A percentile compares a stretch with the other conserved stretches of the same genome.
Evolutionary conservation across 192 early-diverging fungal species (phyloP).

Genomic region (Rhizophagus clarus): DNA sequence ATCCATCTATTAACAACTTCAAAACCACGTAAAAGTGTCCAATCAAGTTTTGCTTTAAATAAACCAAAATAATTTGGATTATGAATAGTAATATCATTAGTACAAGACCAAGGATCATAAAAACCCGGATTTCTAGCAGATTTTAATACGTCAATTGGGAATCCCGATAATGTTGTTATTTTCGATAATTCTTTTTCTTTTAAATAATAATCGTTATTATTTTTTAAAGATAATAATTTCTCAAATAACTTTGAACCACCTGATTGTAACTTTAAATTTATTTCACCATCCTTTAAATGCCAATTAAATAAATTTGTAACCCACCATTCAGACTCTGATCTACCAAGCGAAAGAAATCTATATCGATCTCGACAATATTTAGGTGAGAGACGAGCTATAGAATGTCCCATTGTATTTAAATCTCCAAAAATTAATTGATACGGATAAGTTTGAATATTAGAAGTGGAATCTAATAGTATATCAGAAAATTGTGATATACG

Average conservation of each 20-base stretch:
- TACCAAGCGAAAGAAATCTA: conserved; percentile 63
- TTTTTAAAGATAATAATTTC: neutral
- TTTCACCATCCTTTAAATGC: conserved; percentile 45
- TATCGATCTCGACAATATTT: conserved; percentile 65
- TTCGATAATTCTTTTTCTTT: neutral
- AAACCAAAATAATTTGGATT: conserved; percentile 64
- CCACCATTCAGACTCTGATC: conserved; percentile 74
- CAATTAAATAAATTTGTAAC: conserved; percentile 59
- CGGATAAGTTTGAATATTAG: conserved; percentile 44
- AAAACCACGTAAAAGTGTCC: conserved; percentile 65
- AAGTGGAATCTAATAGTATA: conserved; percentile 61
- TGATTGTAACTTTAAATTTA: conserved; percentile 43
- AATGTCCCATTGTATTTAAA: conserved; percentile 79
- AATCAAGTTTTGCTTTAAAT: conserved; percentile 74
- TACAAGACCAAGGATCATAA: conserved; percentile 69
- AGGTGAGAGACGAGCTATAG: conserved; percentile 69
- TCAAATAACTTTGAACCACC: conserved; percentile 39
- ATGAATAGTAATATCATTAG: conserved; percentile 64
- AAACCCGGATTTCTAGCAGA: conserved; percentile 73
- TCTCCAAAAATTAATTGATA: conserved; percentile 78
- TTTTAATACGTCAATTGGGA: conserved; percentile 43
- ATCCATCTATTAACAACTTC: conserved; percentile 51
- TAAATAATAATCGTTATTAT: conserved; percentile 6
- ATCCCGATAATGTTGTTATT: conserved; percentile 41
- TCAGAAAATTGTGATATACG: conserved; percentile 69